Evolutionary conservation across 1,284 basidiomycete genomes (phyloP).

Genomic region (Pascua sp.): DNA sequence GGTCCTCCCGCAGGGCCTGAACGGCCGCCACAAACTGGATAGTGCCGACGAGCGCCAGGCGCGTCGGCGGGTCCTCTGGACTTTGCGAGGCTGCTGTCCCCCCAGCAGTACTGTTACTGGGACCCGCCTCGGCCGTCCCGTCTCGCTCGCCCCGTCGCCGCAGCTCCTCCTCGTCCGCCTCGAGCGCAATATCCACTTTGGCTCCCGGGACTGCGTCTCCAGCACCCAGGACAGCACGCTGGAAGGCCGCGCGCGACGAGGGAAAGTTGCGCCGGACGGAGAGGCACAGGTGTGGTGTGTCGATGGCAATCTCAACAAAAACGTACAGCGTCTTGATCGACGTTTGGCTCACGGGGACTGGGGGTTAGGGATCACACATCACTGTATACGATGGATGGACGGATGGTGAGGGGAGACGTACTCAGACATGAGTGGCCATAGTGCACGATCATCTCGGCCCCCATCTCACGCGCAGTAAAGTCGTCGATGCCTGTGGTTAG

Average conservation of each 20-base stretch:
- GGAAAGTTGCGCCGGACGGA: constrained; percentile 91
- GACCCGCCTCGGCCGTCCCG: not conserved
- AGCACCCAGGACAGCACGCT: constrained; percentile 39
- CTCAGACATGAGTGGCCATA: constrained; percentile 98
- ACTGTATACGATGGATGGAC: not conserved
- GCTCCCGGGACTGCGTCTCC: constrained; percentile 31
- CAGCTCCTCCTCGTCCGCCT: constrained; percentile 16
- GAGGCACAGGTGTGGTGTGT: constrained; percentile 65
- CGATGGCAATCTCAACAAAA: constrained; percentile 96
- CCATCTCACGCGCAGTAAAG: constrained; percentile 91
- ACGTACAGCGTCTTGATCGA: constrained; percentile 94
- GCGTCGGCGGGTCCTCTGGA: constrained; percentile 54
- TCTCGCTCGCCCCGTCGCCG: not conserved
- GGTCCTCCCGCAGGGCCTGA: constrained; percentile 75
- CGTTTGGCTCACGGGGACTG: constrained; percentile 88
- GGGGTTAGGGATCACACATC: not conserved
- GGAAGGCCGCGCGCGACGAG: constrained; percentile 48
- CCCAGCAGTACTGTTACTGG: too few species aligned
- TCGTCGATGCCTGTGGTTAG: constrained; percentile 67
- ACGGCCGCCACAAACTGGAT: constrained; percentile 92
- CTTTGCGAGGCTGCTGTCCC: not conserved
- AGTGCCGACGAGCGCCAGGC: constrained; percentile 84
- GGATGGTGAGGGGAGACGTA: constrained; percentile 47
- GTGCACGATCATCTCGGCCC: constrained; percentile 97
- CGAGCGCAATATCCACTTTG: constrained; percentile 40